A percentile compares a stretch with the other conserved stretches of the same genome.
Conservation (phyloP, 106 monocot species). For the Triglochin maritima region DNA sequence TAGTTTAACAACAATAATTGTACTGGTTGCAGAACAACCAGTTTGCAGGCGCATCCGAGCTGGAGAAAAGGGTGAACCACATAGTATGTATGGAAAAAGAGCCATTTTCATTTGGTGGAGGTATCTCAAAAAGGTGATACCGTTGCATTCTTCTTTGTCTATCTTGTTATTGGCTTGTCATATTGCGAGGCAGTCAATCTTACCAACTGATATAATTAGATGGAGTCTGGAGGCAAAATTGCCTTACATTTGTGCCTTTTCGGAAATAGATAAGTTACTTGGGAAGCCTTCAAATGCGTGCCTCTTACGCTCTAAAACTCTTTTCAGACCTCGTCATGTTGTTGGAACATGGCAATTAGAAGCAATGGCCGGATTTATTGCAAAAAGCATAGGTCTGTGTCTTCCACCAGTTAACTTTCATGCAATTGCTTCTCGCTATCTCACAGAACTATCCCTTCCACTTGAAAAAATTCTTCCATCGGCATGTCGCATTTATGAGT, state of each 20-base stretch:
- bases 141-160: conserved; percentile 62
- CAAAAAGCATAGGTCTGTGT: conserved; percentile 40
- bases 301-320: conserved; percentile 30
- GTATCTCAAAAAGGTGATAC: conserved; percentile 47
- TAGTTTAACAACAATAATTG: background rate
- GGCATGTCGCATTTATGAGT: conserved; percentile 64
- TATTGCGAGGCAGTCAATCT: conserved; percentile 55
- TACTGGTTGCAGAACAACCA: conserved; percentile 19
- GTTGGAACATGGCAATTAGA: conserved; percentile 62
- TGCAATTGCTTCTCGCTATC: conserved; percentile 49
- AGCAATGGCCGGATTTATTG: conserved; percentile 53
- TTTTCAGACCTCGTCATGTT: conserved; percentile 58
- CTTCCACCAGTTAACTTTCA: conserved; percentile 84
- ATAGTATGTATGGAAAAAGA: conserved; percentile 17
- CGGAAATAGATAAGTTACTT: conserved; percentile 45
- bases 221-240: conserved; percentile 70
- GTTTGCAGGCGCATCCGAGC: background rate
- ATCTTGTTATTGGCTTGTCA: conserved; percentile 66
- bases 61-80: conserved; percentile 7
- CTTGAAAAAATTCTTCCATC: conserved; percentile 53
- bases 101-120: conserved; percentile 24
- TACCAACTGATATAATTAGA: conserved; percentile 67
- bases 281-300: conserved; percentile 22
- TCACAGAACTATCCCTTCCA: conserved; percentile 50
- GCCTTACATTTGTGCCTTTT: conserved; percentile 63